Conservation (phyloP, 108 stramenopile genomes). For the Pelagomonas calceolata region DNA sequence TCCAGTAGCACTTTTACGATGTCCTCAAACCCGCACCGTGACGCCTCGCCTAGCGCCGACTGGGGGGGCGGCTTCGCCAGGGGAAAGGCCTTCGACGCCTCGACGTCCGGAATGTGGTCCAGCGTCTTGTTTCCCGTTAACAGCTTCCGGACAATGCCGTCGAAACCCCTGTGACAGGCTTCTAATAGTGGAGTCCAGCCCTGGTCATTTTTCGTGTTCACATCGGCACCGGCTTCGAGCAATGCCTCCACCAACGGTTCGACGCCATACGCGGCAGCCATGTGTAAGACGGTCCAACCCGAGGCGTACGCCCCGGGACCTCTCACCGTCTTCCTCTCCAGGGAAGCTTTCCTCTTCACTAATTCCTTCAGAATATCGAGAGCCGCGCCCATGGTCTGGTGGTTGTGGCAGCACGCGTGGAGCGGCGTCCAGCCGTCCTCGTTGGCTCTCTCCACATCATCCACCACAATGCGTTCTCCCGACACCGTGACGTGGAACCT, state of each 20-base stretch:
- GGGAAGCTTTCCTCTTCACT: conserved; percentile 8
- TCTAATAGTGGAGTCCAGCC: conserved; percentile 36
- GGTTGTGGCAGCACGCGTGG: conserved; percentile 44
- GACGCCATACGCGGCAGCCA: conserved; percentile 46
- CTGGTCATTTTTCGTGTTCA: conserved; percentile 17
- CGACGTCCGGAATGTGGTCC: conserved; percentile 14
- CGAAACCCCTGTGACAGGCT: conserved; percentile 37
- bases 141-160: conserved; percentile 19
- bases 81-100: conserved; percentile 8
- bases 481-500: neutral
- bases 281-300: conserved; percentile 47
- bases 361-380: conserved; percentile 17
- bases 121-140: conserved; percentile 4
- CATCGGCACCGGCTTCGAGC: conserved; percentile 36
- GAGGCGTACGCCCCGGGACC: conserved; percentile 43
- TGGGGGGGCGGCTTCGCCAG: conserved; percentile 36
- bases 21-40: conserved; percentile 30
- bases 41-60: conserved; percentile 34
- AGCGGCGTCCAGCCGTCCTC: conserved; percentile 42
- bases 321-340: conserved; percentile 24
- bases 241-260: conserved; percentile 24
- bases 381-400: conserved; percentile 24
- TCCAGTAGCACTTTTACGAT: conserved; percentile 31
- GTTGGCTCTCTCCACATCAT: conserved; percentile 8
- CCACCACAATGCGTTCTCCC: conserved; percentile 1